Evolutionary conservation across 176 grass and related monocot genomes (phyloP).

Genomic region (Aegilops umbellulata): DNA sequence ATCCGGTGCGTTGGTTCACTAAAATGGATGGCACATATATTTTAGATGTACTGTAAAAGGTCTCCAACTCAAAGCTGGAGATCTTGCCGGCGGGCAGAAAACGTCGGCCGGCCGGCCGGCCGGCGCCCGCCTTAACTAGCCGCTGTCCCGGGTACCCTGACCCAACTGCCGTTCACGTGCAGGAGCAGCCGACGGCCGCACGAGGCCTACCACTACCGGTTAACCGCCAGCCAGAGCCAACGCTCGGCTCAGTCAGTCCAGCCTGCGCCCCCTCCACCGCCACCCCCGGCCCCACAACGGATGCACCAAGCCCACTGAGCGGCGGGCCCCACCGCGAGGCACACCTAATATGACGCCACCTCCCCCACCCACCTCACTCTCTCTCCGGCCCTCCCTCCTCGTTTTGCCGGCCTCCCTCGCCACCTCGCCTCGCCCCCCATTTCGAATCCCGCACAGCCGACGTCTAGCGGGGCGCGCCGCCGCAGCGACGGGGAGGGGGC

Average conservation of each 20-base stretch:
- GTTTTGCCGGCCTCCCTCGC: neutral
- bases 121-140: neutral
- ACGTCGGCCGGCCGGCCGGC: neutral
- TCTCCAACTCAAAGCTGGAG: too few relatives aligned
- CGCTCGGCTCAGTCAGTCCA: neutral
- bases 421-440: neutral
- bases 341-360: slow-evolving; percentile 36
- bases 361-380: slow-evolving; percentile 3
- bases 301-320: slow-evolving; percentile 18
- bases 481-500: neutral
- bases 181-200: neutral
- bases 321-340: slow-evolving; percentile 4
- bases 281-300: neutral
- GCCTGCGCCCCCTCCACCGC: neutral
- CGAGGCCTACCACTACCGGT: neutral
- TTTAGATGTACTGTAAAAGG: too few relatives aligned
- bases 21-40: too few relatives aligned
- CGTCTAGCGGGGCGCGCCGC: slow-evolving; percentile 17
- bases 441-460: neutral
- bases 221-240: neutral
- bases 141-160: neutral
- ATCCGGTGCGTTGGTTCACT: too few relatives aligned
- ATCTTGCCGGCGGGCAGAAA: neutral
- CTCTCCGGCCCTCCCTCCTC: neutral
- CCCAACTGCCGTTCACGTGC: slow-evolving; percentile 10